Evolutionary conservation across 805 yeast species (phyloP).

Genomic region (Starmera amethionina): DNA sequence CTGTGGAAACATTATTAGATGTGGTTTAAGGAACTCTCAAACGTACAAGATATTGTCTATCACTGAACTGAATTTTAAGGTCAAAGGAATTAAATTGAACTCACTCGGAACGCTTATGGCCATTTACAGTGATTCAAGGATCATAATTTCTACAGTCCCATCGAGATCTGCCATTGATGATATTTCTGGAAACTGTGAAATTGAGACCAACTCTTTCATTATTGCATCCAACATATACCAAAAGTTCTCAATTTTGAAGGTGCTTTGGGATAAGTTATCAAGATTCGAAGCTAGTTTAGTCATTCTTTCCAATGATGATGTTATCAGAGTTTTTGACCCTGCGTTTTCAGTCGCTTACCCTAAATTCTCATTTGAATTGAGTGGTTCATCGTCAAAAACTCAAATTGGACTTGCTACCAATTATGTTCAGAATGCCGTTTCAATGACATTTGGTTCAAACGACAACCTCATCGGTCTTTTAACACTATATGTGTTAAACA

Average conservation of each 20-base stretch:
- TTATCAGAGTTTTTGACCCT: conserved; percentile 27
- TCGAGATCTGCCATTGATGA: conserved; percentile 2
- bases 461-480: conserved; percentile 28
- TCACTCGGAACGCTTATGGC: conserved; percentile 33
- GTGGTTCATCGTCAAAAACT: conserved; percentile 7
- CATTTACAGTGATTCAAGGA: conserved; percentile 21
- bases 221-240: conserved; percentile 19
- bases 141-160: conserved; percentile 26
- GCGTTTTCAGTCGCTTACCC: conserved; percentile 19
- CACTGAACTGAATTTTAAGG: conserved; percentile 18
- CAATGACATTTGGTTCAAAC: conserved; percentile 17
- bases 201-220: conserved; percentile 13
- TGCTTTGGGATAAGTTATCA: conserved; percentile 36
- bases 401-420: conserved; percentile 13
- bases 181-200: background rate
- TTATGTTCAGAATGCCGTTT: conserved; percentile 11
- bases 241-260: conserved; percentile 23
- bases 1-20: conserved; percentile 9
- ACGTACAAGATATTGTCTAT: conserved; percentile 7
- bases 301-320: conserved; percentile 24
- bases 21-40: conserved; percentile 2
- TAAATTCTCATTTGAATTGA: conserved; percentile 10
- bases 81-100: conserved; percentile 28
- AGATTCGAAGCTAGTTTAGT: conserved; percentile 33
- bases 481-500: conserved; percentile 41